Evolutionary conservation across 805 yeast genomes (phyloP).

Genomic region (Lipomyces japonicus): DNA sequence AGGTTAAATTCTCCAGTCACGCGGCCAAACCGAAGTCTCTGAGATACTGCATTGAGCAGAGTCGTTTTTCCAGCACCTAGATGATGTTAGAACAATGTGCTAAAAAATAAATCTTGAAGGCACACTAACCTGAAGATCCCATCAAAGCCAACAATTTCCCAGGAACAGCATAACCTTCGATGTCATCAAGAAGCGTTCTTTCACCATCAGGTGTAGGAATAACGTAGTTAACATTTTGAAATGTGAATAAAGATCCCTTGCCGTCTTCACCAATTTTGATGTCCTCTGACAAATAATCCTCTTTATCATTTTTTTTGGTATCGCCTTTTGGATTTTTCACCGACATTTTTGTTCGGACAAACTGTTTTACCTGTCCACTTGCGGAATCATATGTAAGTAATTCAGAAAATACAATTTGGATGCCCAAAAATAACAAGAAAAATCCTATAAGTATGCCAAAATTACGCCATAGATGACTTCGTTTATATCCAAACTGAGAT

Average conservation of each 20-base stretch:
- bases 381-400: slow-evolving; percentile 42
- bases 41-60: slow-evolving; percentile 64
- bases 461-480: slow-evolving; percentile 56
- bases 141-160: slow-evolving; percentile 66
- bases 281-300: background rate
- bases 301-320: background rate
- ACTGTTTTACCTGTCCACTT: slow-evolving; percentile 41
- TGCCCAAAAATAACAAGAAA: slow-evolving; percentile 48
- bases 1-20: slow-evolving; percentile 66
- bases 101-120: background rate
- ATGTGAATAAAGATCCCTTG: slow-evolving; percentile 15
- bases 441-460: slow-evolving; percentile 59
- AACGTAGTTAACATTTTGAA: slow-evolving; percentile 29
- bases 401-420: slow-evolving; percentile 49
- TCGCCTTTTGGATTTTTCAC: background rate
- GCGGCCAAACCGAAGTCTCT: slow-evolving; percentile 66
- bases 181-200: slow-evolving; percentile 54
- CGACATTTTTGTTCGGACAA: background rate
- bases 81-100: background rate
- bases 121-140: slow-evolving; percentile 56
- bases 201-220: slow-evolving; percentile 31
- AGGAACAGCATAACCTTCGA: slow-evolving; percentile 71
- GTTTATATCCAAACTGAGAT: slow-evolving; percentile 48
- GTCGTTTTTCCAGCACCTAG: slow-evolving; percentile 80
- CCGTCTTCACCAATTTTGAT: background rate